phyloP scores from a whole-genome alignment of 495 filamentous ascomycete species.

The Penicillium steckii region DNA sequence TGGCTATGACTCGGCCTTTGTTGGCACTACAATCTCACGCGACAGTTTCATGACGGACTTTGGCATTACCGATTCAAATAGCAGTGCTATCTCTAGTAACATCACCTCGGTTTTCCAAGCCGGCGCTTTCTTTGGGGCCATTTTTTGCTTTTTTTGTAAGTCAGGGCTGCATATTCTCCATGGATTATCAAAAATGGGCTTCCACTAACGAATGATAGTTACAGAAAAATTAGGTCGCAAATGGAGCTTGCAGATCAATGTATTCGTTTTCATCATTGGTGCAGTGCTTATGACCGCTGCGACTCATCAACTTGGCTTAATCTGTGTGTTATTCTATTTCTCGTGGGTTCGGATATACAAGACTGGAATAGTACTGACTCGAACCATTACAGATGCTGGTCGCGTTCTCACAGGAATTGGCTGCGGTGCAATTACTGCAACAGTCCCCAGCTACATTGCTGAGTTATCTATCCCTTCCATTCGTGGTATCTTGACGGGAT shows the following conservation, averaged over 20 bases:
- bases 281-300: slow-evolving; percentile 6
- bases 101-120: slow-evolving; percentile 62
- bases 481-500: slow-evolving; percentile 65
- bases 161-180: not conserved
- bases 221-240: slow-evolving; percentile 12
- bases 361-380: not conserved
- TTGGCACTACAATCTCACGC: slow-evolving; percentile 60
- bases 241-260: slow-evolving; percentile 2
- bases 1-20: slow-evolving; percentile 62
- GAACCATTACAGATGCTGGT: slow-evolving; percentile 50
- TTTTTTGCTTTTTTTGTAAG: slow-evolving; percentile 33
- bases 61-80: slow-evolving; percentile 32
- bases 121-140: slow-evolving; percentile 56
- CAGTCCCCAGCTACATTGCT: slow-evolving; percentile 68
- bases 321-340: slow-evolving; percentile 21
- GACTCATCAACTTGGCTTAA: slow-evolving; percentile 1
- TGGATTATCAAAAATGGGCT: not conserved
- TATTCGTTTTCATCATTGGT: slow-evolving; percentile 2
- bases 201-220: not conserved
- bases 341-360: no score
- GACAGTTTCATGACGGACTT: slow-evolving; percentile 55
- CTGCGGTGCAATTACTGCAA: slow-evolving; percentile 64
- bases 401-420: slow-evolving; percentile 64
- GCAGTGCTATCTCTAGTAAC: slow-evolving; percentile 53
- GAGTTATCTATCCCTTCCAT: slow-evolving; percentile 71